These are phyloP conservation scores for Clitoria ternatea DNA, from an alignment of 306 rosid species.

Conservation along the genomic window DNA sequence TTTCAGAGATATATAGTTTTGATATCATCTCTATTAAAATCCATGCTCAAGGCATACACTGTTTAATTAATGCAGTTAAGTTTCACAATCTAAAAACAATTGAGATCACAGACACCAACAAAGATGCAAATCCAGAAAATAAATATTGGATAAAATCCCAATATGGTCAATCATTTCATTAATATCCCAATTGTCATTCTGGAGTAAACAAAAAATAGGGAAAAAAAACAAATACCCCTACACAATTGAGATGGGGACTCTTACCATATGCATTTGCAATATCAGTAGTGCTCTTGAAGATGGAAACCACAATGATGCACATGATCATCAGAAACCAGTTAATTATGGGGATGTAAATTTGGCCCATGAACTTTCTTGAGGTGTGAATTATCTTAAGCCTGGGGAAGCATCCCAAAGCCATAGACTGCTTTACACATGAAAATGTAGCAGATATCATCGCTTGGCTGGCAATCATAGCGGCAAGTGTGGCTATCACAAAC, in stretches of 20 bases:
- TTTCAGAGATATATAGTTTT: too few species aligned
- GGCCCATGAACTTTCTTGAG: constrained; percentile 85
- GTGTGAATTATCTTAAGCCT: constrained; percentile 95
- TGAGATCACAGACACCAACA: constrained; percentile 17
- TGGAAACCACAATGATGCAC: constrained; percentile 82
- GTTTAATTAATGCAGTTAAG: neutral
- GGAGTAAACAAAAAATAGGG: neutral
- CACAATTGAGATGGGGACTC: constrained; percentile 20
- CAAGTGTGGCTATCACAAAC: constrained; percentile 83
- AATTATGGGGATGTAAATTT: constrained; percentile 85
- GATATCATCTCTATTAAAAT: too few species aligned
- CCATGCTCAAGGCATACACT: neutral
- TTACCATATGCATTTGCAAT: constrained; percentile 97
- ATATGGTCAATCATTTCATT: neutral
- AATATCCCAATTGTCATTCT: neutral
- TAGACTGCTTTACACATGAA: constrained; percentile 93
- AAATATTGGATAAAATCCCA: neutral
- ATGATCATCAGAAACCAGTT: constrained; percentile 90
- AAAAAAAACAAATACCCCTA: neutral
- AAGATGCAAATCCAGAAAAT: neutral
- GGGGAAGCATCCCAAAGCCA: constrained; percentile 99
- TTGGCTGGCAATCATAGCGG: constrained; percentile 99
- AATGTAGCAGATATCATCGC: constrained; percentile 99
- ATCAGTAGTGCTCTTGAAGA: constrained; percentile 83
- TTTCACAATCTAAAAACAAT: neutral